Evolutionary conservation across 768 basidiomycete genomes (phyloP).

Genomic region (Cytidiella melzeri): DNA sequence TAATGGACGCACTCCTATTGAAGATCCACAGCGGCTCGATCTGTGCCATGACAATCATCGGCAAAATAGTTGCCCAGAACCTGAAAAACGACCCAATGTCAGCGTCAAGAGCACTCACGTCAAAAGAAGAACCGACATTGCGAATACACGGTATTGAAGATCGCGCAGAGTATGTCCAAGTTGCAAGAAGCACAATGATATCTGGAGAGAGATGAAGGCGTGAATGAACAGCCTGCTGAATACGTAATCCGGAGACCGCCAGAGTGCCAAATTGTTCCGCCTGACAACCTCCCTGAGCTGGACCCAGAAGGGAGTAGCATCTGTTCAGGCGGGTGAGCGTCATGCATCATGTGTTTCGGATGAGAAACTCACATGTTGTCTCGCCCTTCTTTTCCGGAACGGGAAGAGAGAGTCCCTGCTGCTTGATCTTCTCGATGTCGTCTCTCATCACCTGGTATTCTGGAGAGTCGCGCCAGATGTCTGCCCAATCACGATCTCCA

Average conservation of each 20-base stretch:
- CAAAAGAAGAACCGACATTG: slow-evolving; percentile 44
- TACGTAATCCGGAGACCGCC: slow-evolving; percentile 82
- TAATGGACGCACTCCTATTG: slow-evolving; percentile 41
- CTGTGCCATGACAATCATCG: slow-evolving; percentile 73
- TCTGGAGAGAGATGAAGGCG: slow-evolving; percentile 59
- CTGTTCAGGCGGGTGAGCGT: slow-evolving; percentile 24
- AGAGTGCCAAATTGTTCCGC: slow-evolving; percentile 66
- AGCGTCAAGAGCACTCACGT: neutral
- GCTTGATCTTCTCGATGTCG: slow-evolving; percentile 40
- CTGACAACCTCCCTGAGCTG: slow-evolving; percentile 64
- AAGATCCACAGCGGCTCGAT: slow-evolving; percentile 80
- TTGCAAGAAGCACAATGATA: slow-evolving; percentile 77
- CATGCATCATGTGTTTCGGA: neutral
- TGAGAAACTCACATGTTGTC: slow-evolving; percentile 16
- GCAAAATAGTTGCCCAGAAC: slow-evolving; percentile 62
- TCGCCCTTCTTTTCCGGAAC: slow-evolving; percentile 10
- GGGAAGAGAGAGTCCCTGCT: slow-evolving; percentile 9
- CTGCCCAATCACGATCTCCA: slow-evolving; percentile 80
- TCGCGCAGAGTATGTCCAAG: slow-evolving; percentile 59
- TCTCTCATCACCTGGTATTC: slow-evolving; percentile 39
- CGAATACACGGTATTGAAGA: slow-evolving; percentile 77
- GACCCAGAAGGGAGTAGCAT: slow-evolving; percentile 70
- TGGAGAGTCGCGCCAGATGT: slow-evolving; percentile 73
- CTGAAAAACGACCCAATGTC: slow-evolving; percentile 23
- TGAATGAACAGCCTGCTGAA: slow-evolving; percentile 79